Evolutionary conservation across 305 asterid species (phyloP).

Genomic region (Galium porrigens): DNA sequence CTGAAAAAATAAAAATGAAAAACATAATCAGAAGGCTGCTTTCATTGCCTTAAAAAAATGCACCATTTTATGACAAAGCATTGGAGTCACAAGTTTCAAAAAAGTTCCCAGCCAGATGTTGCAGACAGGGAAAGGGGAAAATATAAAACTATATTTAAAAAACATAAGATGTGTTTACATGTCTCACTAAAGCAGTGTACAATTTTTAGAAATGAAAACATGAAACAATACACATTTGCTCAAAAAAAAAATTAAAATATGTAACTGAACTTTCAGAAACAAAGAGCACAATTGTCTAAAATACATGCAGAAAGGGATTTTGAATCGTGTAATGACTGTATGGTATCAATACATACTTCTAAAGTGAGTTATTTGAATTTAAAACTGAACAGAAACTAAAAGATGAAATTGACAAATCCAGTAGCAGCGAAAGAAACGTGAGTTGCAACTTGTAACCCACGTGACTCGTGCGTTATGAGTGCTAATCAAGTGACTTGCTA

Average conservation of each 20-base stretch:
- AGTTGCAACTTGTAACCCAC: no score
- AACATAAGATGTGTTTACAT: not conserved
- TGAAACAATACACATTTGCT: not conserved
- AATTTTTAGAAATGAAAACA: not conserved
- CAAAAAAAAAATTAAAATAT: not conserved
- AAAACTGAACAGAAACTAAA: not conserved
- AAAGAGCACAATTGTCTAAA: not conserved
- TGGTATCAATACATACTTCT: not conserved
- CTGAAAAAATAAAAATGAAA: slow-evolving; percentile 23
- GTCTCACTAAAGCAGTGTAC: not conserved
- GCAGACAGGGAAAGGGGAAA: not conserved
- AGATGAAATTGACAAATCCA: not conserved
- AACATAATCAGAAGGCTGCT: slow-evolving; percentile 7
- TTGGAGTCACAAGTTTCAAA: not conserved
- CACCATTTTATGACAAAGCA: not conserved
- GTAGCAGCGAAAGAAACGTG: not conserved
- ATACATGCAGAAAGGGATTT: not conserved
- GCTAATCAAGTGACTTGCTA: not conserved
- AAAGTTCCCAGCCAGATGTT: not conserved
- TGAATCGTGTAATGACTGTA: slow-evolving; percentile 2
- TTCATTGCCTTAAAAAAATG: not conserved
- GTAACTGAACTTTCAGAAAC: not conserved
- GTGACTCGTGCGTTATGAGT: not conserved
- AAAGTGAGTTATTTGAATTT: not conserved
- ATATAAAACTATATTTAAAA: not conserved